Evolutionary conservation across 2,329 filamentous ascomycete genomes (phyloP), one percentile per base, ranked within the genome.

Genomic region (Beauveria australis): DNA sequence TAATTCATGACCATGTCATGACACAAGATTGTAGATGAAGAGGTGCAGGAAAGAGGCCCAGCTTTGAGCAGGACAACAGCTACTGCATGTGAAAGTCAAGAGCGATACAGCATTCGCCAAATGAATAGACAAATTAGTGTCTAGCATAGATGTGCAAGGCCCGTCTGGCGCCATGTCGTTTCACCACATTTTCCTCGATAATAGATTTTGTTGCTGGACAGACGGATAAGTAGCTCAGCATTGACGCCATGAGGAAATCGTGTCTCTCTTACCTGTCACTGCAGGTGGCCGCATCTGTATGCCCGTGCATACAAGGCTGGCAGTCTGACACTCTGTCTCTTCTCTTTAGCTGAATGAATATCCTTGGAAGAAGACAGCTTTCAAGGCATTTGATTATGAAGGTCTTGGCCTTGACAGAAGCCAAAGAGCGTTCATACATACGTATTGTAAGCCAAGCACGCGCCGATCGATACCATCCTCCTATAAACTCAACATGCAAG

Each of bases 51-150:
- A 43, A 44, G 24, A 43, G 37, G 46, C 33, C n/a, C 16, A 22
- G 10, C 12, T 51, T 24, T 19, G 24, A 43, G 55, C 37, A 58
- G 55, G 55, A 58, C 3, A 51, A 58, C 55, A 58, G 55, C 46
- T 52, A 58, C 55, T 44, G 55, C 55, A 26, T 57, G 30, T 28
- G 26, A 57, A 16, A 48, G n/a, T 26, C 19, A 5, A 47, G 44
- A 57, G 28, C 43, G 33, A 22, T 22, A 56, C 26, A 37, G 28
- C 53, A 24, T 6, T 48, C 41, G 52, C 52, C 18, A 44, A 24
- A 43, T 44, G 40, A 30, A 59, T 33, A 43, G 43, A 44, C 37
- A 22, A 26, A 18, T 18, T 9, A 37, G 14, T 54, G 33, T 14
- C 26, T n/a, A 12, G 52, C 33, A 28, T 4, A 19, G 10, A 4